Conservation (phyloP, 2,329 filamentous ascomycete species). For the Dichotomopilus funicola region DNA sequence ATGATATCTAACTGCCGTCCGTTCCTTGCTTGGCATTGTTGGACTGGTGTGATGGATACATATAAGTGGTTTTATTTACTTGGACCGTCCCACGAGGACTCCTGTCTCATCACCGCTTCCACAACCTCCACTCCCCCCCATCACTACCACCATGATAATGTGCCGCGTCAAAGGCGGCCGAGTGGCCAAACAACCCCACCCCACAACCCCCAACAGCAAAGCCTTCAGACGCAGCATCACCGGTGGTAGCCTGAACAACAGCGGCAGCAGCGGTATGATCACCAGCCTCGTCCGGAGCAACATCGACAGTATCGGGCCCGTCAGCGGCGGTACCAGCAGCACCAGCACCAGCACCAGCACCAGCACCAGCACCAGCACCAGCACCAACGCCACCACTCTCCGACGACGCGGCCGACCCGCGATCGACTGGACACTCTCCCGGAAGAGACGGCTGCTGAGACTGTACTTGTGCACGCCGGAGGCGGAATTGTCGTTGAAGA, state of each 20-base stretch:
- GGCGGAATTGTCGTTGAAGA: conserved; percentile 13
- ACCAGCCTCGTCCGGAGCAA: no score
- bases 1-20: no score
- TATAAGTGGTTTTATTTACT: no score
- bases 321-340: not conserved
- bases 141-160: conserved; percentile 1
- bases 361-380: not conserved
- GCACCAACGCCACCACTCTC: not conserved
- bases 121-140: no score
- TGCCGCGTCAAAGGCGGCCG: conserved; percentile 5
- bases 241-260: no score
- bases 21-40: no score
- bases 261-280: no score
- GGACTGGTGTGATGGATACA: no score
- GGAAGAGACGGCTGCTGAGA: conserved; percentile 11
- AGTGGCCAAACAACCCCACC: not conserved
- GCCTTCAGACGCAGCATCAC: no score
- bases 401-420: conserved; percentile 11
- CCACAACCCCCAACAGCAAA: no score
- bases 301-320: no score
- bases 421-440: conserved; percentile 13
- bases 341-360: not conserved
- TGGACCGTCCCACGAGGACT: no score
- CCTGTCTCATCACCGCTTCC: not conserved
- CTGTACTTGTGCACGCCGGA: conserved; percentile 16